A percentile compares a stretch with the other conserved stretches of the same genome.
These are phyloP conservation scores for Erysimum cheiranthoides DNA, from an alignment of 345 rosid species.

Conservation along the genomic window DNA sequence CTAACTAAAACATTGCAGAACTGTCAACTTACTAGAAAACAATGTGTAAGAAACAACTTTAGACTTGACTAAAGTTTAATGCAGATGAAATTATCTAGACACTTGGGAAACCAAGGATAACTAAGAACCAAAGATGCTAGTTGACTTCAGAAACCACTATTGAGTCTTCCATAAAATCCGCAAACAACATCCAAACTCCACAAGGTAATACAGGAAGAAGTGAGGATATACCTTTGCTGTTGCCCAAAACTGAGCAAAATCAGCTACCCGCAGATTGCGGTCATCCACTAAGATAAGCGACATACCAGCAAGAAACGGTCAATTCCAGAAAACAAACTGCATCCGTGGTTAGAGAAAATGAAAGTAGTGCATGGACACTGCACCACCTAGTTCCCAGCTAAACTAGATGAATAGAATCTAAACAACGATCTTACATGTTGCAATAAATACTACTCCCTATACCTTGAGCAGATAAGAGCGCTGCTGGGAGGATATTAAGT, in stretches of 20 bases:
- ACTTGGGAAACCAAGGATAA: slow-evolving; percentile 36
- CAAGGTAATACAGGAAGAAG: slow-evolving; percentile 58
- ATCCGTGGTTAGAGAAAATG: slow-evolving; percentile 88
- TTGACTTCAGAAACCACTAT: slow-evolving; percentile 48
- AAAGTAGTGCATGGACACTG: slow-evolving; percentile 86
- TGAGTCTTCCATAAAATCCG: slow-evolving; percentile 35
- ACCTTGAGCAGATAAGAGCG: slow-evolving; percentile 35
- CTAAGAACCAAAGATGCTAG: slow-evolving; percentile 35
- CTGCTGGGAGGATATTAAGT: slow-evolving; percentile 20
- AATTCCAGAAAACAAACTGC: slow-evolving; percentile 98
- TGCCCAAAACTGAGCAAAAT: slow-evolving; percentile 99
- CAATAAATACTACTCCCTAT: slow-evolving; percentile 44
- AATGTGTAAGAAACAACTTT: background rate
- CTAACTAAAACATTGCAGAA: slow-evolving; percentile 20
- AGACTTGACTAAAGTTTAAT: background rate
- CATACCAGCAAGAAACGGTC: slow-evolving; percentile 98
- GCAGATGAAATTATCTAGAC: slow-evolving; percentile 20
- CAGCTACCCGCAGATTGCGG: slow-evolving; percentile 99
- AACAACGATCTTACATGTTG: slow-evolving; percentile 43
- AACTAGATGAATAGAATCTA: slow-evolving; percentile 53
- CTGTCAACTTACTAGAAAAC: slow-evolving; percentile 12
- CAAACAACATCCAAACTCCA: slow-evolving; percentile 43
- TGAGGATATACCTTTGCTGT: slow-evolving; percentile 96
- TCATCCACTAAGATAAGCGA: slow-evolving; percentile 99
- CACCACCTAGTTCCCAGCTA: slow-evolving; percentile 78